Evolutionary conservation across 2,329 filamentous ascomycete species (phyloP).

Genomic region (Dactylellina parvicollis): DNA sequence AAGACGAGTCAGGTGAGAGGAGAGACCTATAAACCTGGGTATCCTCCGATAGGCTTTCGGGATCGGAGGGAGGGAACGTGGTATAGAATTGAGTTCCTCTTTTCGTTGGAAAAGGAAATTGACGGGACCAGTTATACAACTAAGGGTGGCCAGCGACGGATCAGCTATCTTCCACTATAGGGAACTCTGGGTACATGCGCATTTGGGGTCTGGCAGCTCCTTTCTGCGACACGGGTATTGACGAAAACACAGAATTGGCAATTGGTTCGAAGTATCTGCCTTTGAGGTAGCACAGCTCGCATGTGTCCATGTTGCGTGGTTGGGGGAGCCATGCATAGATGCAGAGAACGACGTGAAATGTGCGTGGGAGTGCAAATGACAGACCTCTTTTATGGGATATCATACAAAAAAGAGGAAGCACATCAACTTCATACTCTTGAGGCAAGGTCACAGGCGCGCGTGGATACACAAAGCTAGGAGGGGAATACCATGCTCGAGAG

Average conservation of each 20-base stretch:
- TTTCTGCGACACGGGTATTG: conserved; percentile 37
- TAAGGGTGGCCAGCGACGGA: conserved; percentile 39
- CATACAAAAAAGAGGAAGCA: conserved; percentile 28
- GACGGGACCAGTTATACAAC: conserved; percentile 48
- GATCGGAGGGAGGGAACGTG: conserved; percentile 40
- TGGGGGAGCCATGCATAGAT: conserved; percentile 47
- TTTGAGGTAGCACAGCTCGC: conserved; percentile 52
- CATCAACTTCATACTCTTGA: conserved; percentile 24
- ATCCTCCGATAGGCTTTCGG: conserved; percentile 34
- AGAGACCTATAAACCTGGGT: conserved; percentile 30
- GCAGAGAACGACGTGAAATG: conserved; percentile 37
- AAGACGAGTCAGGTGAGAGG: conserved; percentile 34
- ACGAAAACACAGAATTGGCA: conserved; percentile 52
- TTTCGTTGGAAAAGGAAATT: conserved; percentile 52
- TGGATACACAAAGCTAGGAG: conserved; percentile 52
- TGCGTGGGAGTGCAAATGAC: conserved; percentile 52
- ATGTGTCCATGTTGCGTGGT: conserved; percentile 53
- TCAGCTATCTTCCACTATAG: conserved; percentile 54
- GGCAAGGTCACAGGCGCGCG: conserved; percentile 44
- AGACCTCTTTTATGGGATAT: conserved; percentile 52
- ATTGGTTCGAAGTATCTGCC: conserved; percentile 50
- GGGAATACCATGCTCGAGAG: conserved; percentile 22
- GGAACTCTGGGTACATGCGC: conserved; percentile 39
- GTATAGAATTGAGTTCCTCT: conserved; percentile 35
- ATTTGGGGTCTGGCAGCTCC: conserved; percentile 31